phyloP scores from a whole-genome alignment of 2,329 filamentous ascomycete genomes.

The Fonsecaea monophora region DNA sequence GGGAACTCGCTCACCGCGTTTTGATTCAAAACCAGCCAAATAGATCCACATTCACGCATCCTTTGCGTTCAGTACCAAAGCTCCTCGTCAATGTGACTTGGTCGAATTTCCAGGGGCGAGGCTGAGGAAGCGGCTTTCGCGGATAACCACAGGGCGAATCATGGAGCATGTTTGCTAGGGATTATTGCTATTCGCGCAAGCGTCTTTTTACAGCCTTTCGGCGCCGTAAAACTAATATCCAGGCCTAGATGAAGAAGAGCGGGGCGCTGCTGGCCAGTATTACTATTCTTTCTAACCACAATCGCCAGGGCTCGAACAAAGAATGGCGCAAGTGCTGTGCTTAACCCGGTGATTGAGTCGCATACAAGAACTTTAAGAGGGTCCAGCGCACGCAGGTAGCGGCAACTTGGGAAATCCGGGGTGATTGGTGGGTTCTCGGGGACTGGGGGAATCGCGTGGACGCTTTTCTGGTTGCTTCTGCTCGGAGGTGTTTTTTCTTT shows the following conservation, averaged over 20 bases:
- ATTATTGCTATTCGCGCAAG: neutral
- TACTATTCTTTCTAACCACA: too few species aligned
- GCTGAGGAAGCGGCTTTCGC: neutral
- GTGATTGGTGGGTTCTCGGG: neutral
- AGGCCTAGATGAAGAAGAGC: too few species aligned
- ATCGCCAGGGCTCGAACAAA: too few species aligned
- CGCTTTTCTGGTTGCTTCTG: neutral
- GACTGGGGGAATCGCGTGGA: neutral
- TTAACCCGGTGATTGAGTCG: neutral
- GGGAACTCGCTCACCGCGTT: too few species aligned
- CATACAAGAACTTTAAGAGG: neutral
- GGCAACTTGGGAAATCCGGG: neutral
- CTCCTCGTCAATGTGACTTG: neutral
- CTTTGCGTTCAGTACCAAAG: neutral
- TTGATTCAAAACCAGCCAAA: neutral
- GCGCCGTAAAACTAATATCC: too few species aligned
- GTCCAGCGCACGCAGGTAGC: neutral
- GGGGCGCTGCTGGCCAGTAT: too few species aligned
- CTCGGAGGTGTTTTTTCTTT: neutral
- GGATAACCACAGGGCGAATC: neutral
- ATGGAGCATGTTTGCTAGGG: neutral
- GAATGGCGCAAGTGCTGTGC: neutral
- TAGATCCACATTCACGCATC: neutral
- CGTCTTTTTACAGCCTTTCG: neutral
- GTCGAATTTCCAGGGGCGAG: neutral